phyloP scores from a whole-genome alignment of 176 grass and related monocot species.

The Puccinellia tenuiflora region DNA sequence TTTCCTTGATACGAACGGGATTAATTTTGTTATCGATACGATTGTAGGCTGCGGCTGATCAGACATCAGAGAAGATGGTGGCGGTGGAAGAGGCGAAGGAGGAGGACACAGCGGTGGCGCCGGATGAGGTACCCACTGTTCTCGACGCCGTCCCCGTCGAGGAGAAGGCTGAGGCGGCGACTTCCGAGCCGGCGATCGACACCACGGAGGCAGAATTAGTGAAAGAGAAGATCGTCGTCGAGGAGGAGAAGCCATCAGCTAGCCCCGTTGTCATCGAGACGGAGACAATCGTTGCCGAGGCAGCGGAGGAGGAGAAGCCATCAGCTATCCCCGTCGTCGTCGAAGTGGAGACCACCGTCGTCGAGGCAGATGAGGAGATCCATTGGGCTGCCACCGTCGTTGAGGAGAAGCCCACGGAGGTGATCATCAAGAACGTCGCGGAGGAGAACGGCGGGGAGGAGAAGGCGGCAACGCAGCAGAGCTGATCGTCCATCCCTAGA shows the following conservation, averaged over 20 bases:
- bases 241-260: background rate
- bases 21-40: background rate
- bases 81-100: slow-evolving; percentile 3
- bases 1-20: background rate
- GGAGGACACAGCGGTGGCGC: background rate
- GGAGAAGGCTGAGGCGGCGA: background rate
- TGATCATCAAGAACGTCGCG: background rate
- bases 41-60: slow-evolving; percentile 19
- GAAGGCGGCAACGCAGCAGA: background rate
- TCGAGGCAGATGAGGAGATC: background rate
- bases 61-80: slow-evolving; percentile 14
- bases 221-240: background rate
- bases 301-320: background rate
- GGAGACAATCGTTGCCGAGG: no score
- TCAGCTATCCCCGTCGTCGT: background rate
- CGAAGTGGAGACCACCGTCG: background rate
- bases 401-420: background rate
- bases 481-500: slow-evolving; percentile 15
- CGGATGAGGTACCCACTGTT: background rate
- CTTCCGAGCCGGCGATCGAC: background rate
- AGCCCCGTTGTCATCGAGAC: background rate
- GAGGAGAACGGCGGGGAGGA: background rate
- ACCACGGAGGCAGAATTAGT: background rate
- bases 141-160: background rate
- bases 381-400: background rate